Base-by-base conservation (phyloP, 1,284 basidiomycete species). In the Blastosporella zonata region DNA sequence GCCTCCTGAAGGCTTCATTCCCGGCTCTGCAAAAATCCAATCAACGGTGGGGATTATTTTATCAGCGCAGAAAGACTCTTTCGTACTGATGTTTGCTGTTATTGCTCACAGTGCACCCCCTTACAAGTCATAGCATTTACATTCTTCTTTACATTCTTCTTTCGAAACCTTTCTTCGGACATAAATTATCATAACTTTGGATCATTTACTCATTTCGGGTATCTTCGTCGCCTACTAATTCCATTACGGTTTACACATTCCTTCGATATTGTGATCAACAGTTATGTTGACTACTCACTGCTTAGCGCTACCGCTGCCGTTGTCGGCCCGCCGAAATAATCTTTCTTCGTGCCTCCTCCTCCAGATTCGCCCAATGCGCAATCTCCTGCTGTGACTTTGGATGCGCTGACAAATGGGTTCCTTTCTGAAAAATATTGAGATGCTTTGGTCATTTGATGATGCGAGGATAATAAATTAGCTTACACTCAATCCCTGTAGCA, bases 401-500 rank as follows among this genome's bases (percentile, higher is more conserved):
- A 55, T 83, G 81, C 2, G 75, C 74, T 8, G 70, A 74, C 42
- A 75, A 67, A 54, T 74, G 73, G 1, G 72, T 73, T 22, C 73
- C 77, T 59, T 71, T 74, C 79, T 83, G 48, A 46, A 31, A 49
- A 25, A 21, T 28, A 43, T 38, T 25, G 17, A 42, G 39, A 1
- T 27, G 25, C 31, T 40, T 49, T 55, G 55, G 12, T 42, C 4
- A 38, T 28, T 41, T 12, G 10, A 27, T 20, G 22, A 15, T 35
- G 23, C 17, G 21, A 1, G 23, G 12, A 10, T 47, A 25, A 4
- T 9, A 18, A 7, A 41, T 21, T 22, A 21, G 72, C 87, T 61
- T 60, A 92, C 90, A 49, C 82, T 90, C 35, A 96, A 68, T 29
- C 82, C 84, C 61, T 87, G 86, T 40, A 96, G 72, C 12, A 97